phyloP scores from a whole-genome alignment of 2,329 filamentous ascomycete genomes.

The Fusarium guadeloupense region DNA sequence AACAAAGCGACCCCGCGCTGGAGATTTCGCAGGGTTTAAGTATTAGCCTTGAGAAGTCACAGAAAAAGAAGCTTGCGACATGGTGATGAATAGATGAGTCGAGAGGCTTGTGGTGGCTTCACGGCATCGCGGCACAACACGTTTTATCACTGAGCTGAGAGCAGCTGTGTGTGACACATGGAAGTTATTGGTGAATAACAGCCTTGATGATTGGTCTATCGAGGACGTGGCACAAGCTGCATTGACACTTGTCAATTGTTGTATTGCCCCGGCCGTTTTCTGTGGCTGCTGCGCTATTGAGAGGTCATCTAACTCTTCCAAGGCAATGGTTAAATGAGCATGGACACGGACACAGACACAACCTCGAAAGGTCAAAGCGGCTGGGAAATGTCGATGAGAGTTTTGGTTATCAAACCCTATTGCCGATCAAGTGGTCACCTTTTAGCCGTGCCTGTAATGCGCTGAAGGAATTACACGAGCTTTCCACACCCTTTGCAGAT shows the following conservation, averaged over 20 bases:
- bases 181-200: background rate
- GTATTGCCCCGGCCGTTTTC: background rate
- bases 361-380: background rate
- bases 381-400: background rate
- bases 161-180: background rate
- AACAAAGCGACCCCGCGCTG: background rate
- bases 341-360: background rate
- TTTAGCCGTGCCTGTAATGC: background rate
- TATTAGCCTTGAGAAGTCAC: background rate
- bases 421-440: background rate
- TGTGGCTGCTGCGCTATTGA: slow-evolving; percentile 4
- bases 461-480: background rate
- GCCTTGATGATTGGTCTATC: background rate
- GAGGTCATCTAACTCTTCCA: background rate
- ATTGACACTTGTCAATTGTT: background rate
- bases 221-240: background rate
- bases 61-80: background rate
- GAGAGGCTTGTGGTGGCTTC: background rate
- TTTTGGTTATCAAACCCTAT: background rate
- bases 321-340: background rate
- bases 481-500: background rate
- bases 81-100: background rate
- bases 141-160: background rate
- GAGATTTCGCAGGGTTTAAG: slow-evolving; percentile 1
- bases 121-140: background rate